phyloP scores from a whole-genome alignment of 257 asterid genomes.

The Solanum corneliomulleri region DNA sequence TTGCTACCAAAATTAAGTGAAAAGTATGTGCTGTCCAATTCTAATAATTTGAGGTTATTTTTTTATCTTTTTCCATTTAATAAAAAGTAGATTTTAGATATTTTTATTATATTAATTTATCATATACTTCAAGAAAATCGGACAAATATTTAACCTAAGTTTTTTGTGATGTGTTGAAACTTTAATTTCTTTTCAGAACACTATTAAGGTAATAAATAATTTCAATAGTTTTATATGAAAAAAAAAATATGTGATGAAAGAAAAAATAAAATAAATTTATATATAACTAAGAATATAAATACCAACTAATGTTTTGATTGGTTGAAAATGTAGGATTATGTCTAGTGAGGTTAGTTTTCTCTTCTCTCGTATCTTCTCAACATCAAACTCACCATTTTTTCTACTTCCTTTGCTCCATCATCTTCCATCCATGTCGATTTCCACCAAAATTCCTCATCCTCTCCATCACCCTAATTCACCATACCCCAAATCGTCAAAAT shows the following conservation, averaged over 20 bases:
- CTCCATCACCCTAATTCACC: conserved; percentile 15
- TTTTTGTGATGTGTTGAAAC: neutral
- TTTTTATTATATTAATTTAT: no score
- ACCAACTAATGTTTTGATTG: no score
- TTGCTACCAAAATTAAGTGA: no score
- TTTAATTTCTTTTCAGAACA: neutral
- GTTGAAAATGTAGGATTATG: no score
- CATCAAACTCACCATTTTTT: neutral
- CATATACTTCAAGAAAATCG: neutral
- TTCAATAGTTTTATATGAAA: no score
- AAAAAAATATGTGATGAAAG: neutral
- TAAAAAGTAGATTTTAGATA: no score
- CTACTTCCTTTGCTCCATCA: neutral
- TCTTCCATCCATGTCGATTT: conserved; percentile 45
- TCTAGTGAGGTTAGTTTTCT: no score
- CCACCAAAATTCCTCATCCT: conserved; percentile 19
- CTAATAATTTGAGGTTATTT: no score
- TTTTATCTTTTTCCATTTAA: no score
- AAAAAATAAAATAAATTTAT: no score
- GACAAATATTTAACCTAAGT: neutral
- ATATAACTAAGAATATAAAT: no score
- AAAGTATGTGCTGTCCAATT: no score
- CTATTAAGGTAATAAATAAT: neutral
- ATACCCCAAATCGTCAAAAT: conserved; percentile 16
- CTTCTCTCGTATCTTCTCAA: neutral